A percentile compares a stretch with the other conserved stretches of the same genome.
Conservation (phyloP, 164 flowering plant genomes). For the Protea cynaroides region DNA sequence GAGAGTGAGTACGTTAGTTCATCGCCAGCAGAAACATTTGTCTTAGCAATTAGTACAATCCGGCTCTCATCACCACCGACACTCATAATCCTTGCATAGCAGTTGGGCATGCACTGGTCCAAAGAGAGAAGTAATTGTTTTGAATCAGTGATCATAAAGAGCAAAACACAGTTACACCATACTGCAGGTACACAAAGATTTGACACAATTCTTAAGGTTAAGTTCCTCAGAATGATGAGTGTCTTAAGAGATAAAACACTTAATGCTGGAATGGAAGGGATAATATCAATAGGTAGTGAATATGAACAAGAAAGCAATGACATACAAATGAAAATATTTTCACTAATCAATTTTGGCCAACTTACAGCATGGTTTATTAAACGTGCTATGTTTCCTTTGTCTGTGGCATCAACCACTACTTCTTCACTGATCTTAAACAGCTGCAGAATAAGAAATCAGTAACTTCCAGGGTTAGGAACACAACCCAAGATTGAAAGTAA, state of each 20-base stretch:
- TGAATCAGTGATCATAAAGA: conserved; percentile 3
- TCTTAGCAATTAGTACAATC: conserved; percentile 90
- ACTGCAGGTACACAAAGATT: conserved; percentile 3
- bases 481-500: background rate
- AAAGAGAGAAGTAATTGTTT: conserved; percentile 3
- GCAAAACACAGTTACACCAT: background rate
- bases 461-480: background rate
- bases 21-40: conserved; percentile 72
- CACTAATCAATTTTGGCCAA: background rate
- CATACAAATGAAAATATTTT: too few relatives aligned
- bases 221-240: too few relatives aligned
- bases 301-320: too few relatives aligned
- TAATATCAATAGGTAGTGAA: too few relatives aligned
- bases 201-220: background rate
- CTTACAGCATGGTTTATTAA: conserved; percentile 93
- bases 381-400: conserved; percentile 90
- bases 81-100: conserved; percentile 95
- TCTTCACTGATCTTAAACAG: conserved; percentile 93
- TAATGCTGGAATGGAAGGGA: too few relatives aligned
- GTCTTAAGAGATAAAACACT: too few relatives aligned
- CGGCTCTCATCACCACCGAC: conserved; percentile 66
- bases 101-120: conserved; percentile 89
- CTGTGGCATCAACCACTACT: conserved; percentile 90
- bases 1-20: conserved; percentile 70
- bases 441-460: conserved; percentile 37